These are phyloP conservation scores for Tillandsia leiboldiana DNA, from an alignment of 176 grass and related monocot genomes.

Conservation along the genomic window DNA sequence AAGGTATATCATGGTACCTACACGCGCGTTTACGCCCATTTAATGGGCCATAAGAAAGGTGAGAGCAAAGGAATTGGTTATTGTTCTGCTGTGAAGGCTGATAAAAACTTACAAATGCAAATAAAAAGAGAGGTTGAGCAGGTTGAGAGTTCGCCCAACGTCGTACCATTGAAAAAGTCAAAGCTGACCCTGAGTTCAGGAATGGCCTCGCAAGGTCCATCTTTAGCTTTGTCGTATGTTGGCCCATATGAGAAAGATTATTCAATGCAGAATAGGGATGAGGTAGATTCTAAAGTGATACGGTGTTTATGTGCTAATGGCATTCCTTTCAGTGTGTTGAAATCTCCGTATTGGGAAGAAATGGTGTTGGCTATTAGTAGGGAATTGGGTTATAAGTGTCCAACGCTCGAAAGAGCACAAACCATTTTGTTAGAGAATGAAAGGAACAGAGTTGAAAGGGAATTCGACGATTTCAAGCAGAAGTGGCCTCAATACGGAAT, in stretches of 20 bases:
- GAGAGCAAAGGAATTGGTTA: slow-evolving; percentile 30
- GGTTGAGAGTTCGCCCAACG: slow-evolving; percentile 21
- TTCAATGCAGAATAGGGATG: slow-evolving; percentile 15
- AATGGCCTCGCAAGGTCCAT: slow-evolving; percentile 9
- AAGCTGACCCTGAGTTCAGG: slow-evolving; percentile 17
- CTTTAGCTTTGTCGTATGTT: slow-evolving; percentile 24
- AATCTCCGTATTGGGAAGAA: slow-evolving; percentile 27
- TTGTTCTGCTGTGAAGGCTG: slow-evolving; percentile 21
- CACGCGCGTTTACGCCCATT: slow-evolving; percentile 30
- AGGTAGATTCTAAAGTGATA: slow-evolving; percentile 28
- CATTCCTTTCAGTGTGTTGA: slow-evolving; percentile 25
- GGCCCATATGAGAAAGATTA: slow-evolving; percentile 18
- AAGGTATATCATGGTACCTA: slow-evolving; percentile 28
- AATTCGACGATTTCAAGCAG: slow-evolving; percentile 24
- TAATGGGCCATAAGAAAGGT: slow-evolving; percentile 27
- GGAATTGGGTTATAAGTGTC: slow-evolving; percentile 26
- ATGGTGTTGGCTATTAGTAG: slow-evolving; percentile 29
- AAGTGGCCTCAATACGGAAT: slow-evolving; percentile 25
- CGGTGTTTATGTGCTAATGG: slow-evolving; percentile 29
- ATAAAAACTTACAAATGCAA: slow-evolving; percentile 30
- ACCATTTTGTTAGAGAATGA: slow-evolving; percentile 19
- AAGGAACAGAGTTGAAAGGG: slow-evolving; percentile 20
- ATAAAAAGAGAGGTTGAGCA: slow-evolving; percentile 31
- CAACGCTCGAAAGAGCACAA: slow-evolving; percentile 19
- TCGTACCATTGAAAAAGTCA: slow-evolving; percentile 28